Conservation (phyloP, 192 early-diverging fungal species). For the Coemansia sp. region DNA sequence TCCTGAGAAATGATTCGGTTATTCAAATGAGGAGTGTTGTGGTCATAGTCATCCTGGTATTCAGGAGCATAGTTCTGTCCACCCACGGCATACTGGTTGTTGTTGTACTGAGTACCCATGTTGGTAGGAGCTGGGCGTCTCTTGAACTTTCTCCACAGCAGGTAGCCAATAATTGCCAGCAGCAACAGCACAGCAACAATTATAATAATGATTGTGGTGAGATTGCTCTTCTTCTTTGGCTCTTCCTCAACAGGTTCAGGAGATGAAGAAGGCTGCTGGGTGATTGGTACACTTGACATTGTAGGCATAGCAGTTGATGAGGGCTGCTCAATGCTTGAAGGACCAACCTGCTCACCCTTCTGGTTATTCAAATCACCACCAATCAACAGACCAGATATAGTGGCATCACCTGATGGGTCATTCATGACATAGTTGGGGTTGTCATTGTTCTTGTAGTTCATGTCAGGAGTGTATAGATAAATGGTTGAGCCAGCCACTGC, state of each 20-base stretch:
- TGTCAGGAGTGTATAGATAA: constrained; percentile 35
- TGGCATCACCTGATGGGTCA: constrained; percentile 9
- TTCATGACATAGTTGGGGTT: constrained; percentile 35
- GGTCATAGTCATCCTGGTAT: constrained; percentile 1
- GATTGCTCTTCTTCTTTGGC: constrained; percentile 20
- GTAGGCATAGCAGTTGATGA: neutral
- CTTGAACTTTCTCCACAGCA: constrained; percentile 30
- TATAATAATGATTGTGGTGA: constrained; percentile 29
- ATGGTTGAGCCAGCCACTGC: constrained; percentile 33
- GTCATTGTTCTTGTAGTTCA: constrained; percentile 39
- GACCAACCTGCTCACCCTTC: neutral
- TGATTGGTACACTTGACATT: constrained; percentile 1
- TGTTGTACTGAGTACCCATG: constrained; percentile 23
- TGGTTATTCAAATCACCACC: constrained; percentile 31
- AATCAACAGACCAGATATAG: constrained; percentile 19
- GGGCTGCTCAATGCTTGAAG: neutral
- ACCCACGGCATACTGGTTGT: constrained; percentile 13
- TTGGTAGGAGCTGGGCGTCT: constrained; percentile 18
- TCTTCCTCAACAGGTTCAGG: neutral
- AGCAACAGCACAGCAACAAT: constrained; percentile 23
- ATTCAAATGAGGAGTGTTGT: constrained; percentile 13
- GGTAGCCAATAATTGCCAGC: constrained; percentile 18
- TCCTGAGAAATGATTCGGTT: constrained; percentile 5
- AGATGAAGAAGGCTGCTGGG: constrained; percentile 5
- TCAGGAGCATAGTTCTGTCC: constrained; percentile 9